A percentile compares a stretch with the other conserved stretches of the same genome.
phyloP scores from a whole-genome alignment of 2,329 filamentous ascomycete species.

The Diplodia sapinea region DNA sequence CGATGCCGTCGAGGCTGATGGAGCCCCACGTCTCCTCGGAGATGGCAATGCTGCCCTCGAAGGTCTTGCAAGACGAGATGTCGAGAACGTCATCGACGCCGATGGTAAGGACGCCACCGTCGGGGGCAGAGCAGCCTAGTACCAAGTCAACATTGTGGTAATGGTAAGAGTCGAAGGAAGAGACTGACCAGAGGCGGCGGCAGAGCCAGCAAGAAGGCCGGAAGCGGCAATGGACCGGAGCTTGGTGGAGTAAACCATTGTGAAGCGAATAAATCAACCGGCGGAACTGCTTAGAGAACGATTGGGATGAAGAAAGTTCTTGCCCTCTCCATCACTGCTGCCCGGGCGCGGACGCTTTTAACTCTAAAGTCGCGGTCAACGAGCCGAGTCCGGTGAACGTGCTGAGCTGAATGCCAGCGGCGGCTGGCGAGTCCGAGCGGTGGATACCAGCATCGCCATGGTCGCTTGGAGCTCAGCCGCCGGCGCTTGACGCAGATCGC shows the following conservation, averaged over 20 bases:
- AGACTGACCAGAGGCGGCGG: conserved; percentile 18
- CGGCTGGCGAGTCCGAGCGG: conserved; percentile 12
- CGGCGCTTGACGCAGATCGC: not conserved
- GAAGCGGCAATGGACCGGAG: conserved; percentile 26
- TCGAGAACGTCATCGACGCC: conserved; percentile 5
- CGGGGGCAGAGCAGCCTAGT: conserved; percentile 19
- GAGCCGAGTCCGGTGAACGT: conserved; percentile 2
- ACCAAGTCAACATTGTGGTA: not conserved
- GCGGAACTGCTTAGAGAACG: conserved; percentile 3
- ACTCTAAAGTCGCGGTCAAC: conserved; percentile 23
- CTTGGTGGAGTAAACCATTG: conserved; percentile 23
- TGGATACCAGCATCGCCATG: conserved; percentile 20
- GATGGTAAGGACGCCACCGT: conserved; percentile 15
- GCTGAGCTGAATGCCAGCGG: conserved; percentile 13
- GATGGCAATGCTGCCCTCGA: conserved; percentile 19
- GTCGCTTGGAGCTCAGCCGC: conserved; percentile 17
- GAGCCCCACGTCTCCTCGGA: conserved; percentile 38
- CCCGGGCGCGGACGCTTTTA: conserved; percentile 8
- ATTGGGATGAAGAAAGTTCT: conserved; percentile 23
- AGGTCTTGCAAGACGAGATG: conserved; percentile 22
- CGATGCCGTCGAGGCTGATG: conserved; percentile 17
- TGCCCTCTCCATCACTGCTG: conserved; percentile 5
- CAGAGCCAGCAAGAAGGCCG: conserved; percentile 13
- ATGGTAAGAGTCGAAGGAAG: too few relatives aligned
- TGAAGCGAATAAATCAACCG: conserved; percentile 9